Evolutionary conservation across 805 yeast genomes (phyloP), one percentile per base, ranked within the genome.

Genomic region (Lachancea waltii): DNA sequence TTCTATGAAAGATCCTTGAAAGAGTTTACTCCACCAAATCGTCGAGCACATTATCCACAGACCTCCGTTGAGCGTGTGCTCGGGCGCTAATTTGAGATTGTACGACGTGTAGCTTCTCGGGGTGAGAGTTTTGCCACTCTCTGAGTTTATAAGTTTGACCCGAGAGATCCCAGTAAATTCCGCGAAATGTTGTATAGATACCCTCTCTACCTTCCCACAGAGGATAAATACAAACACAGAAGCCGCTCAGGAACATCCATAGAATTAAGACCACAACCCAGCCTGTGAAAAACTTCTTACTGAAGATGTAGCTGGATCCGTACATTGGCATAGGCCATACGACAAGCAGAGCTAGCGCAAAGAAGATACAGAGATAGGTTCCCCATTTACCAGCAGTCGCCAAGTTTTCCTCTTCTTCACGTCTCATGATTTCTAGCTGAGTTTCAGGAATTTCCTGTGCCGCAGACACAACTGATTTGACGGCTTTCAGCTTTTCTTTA

Each of bases 261-360:
- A 85, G 76, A 37, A 87, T 75, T 42, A 81, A 77, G 21, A 86
- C 94, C 25, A 71, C 76, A 34, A 87, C 73, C 95, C 95, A 87
- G 31, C 95, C 95, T 5, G 92, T 83, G 62, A 86, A 87, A 64
- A 85, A 85, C 40, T 59, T 62, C 58, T 75, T 79, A 37, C 85
- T 75, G 62, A 86, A 87, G 28, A 86, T 68, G 54, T 86, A 86
- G 3, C 73, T 70, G 4, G 81, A 55, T 22, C 95, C 96, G 58
- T 81, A 86, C 92, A 87, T 81, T 47, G 96, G 95, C 86, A 86
- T 83, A 52, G 96, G 96, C 92, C 94, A 85, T 21, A 86, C 53
- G 18, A 87, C 71, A 22, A 86, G 63, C 35, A 86, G 64, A 33
- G 80, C 68, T 7, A 85, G 48, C 5, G 85, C 77, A 48, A 85